Evolutionary conservation across 768 basidiomycete species (phyloP), one percentile per base, ranked within the genome.

Genomic region (Mycena latifolia): DNA sequence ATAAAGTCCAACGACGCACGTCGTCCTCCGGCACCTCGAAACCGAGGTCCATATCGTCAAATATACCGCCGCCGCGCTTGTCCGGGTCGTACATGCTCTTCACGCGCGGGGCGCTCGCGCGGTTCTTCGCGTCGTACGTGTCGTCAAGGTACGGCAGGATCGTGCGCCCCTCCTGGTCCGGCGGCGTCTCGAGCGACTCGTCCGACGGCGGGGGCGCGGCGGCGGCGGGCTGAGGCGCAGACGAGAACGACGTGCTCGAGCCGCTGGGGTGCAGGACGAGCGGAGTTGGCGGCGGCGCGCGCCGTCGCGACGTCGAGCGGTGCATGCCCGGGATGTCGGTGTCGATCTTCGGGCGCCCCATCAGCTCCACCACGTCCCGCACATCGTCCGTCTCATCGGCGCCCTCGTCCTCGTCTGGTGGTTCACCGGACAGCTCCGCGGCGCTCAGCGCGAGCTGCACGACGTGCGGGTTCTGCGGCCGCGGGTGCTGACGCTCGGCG

Each of bases 381-480:
- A 46, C 74, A 12, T 63, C 58, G 25, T 57, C 55, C 14, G 14
- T 18, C 37, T 17, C 37, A 18, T 14, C 14, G 33, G 14, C 17
- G 10, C 15, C 37, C 5, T 46, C 43, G 17, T 27, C 52, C 15
- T 28, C 64, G 14, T 24, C 41, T 39, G 4, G 20, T 81, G 80
- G 46, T 86, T 84, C 28, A 81, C 81, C 62, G 77, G 78, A 31
- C 79, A 80, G 70, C 51, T 82, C 81, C 3, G 78, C 77, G 29
- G 80, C 84, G 62, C 85, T 85, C 48, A 90, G 75, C 18, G 86
- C 84, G 11, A 90, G 80, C 25, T 86, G 75, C 43, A 87, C 83
- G 43, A 87, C 75, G 66, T 88, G 82, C 1, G 85, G 84, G 71
- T 86, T 81, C 35, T 69, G 28, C 11, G 73, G 63, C 50, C 66